Conservation (phyloP, 2,329 filamentous ascomycete species). For the Talaromyces piceae region DNA sequence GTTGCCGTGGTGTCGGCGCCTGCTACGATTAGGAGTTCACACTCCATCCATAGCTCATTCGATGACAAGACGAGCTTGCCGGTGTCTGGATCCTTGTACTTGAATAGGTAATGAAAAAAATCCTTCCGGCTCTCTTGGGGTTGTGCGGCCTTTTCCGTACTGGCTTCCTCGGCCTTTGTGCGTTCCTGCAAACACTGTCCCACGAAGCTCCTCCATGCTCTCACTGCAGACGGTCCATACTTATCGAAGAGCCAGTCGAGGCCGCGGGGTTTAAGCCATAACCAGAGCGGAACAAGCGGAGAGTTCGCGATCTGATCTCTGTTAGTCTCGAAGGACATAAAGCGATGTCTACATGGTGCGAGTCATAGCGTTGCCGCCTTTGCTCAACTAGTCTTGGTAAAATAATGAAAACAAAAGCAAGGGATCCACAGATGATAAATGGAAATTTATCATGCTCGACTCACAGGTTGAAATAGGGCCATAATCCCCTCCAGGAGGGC, state of each 20-base stretch:
- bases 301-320: neutral
- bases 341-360: too few relatives aligned
- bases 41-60: conserved; percentile 1
- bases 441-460: too few relatives aligned
- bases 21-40: conserved; percentile 1
- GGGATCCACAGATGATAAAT: too few relatives aligned
- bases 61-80: neutral
- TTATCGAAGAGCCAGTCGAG: conserved; percentile 1
- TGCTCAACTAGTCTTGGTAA: too few relatives aligned
- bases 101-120: conserved; percentile 4
- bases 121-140: neutral
- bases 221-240: neutral
- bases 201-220: neutral
- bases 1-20: conserved; percentile 5
- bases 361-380: too few relatives aligned
- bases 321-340: neutral
- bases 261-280: conserved; percentile 8
- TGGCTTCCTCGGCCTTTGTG: neutral
- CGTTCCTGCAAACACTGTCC: neutral
- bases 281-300: conserved; percentile 1
- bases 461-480: conserved; percentile 3
- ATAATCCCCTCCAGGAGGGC: neutral
- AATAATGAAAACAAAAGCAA: too few relatives aligned
- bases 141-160: neutral
- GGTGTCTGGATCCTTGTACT: conserved; percentile 3